Percentiles rank a stretch among this genome's conserved stretches.
Evolutionary conservation across 306 rosid species (phyloP).

Genomic region (Casuarina cunninghamiana): DNA sequence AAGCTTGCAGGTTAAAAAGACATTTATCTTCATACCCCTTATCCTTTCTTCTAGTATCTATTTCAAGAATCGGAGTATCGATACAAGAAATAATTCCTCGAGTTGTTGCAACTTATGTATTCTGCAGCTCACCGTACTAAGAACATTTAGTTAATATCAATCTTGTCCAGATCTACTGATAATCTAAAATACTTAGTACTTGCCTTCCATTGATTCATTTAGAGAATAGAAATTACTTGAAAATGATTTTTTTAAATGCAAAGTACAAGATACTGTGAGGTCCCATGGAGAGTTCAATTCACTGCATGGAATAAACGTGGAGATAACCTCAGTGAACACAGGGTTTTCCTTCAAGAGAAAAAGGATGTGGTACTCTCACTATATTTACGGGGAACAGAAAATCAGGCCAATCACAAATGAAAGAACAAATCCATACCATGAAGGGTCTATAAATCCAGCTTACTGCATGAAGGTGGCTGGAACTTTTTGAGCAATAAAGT

Average conservation of each 20-base stretch:
- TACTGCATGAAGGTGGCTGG: constrained; percentile 54
- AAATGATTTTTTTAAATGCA: neutral
- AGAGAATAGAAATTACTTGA: neutral
- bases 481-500: constrained; percentile 61
- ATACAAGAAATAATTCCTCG: neutral
- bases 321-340: neutral
- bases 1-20: neutral
- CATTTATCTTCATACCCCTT: neutral
- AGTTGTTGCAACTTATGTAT: neutral
- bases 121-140: neutral
- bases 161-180: neutral
- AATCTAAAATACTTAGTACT: neutral
- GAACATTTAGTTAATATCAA: neutral
- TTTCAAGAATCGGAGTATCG: neutral
- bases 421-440: constrained; percentile 49
- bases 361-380: neutral
- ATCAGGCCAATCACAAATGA: constrained; percentile 12
- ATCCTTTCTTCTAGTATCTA: neutral
- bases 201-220: neutral
- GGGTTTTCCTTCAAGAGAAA: neutral
- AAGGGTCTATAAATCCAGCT: constrained; percentile 75
- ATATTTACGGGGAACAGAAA: constrained; percentile 20
- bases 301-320: neutral
- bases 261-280: neutral
- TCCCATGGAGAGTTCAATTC: neutral